These are phyloP conservation scores for Curvularia sp. DNA, from an alignment of 2,329 filamentous ascomycete genomes.

Conservation along the genomic window DNA sequence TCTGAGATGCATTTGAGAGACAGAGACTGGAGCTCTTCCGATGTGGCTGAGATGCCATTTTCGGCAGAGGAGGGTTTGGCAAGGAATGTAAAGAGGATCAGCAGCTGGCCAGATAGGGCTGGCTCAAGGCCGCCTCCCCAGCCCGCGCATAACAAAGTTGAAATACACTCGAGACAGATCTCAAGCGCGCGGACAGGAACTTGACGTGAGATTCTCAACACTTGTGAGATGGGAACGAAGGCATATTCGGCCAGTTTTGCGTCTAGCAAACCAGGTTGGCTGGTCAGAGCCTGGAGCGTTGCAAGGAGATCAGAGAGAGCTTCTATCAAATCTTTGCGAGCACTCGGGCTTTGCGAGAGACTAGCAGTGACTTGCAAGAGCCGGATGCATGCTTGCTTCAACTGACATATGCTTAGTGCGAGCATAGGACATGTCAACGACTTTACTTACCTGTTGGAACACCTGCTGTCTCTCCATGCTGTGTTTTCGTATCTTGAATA, in stretches of 20 bases:
- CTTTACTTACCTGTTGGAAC: slow-evolving; percentile 48
- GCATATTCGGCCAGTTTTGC: slow-evolving; percentile 89
- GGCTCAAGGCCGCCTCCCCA: slow-evolving; percentile 77
- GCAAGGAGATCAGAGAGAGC: slow-evolving; percentile 57
- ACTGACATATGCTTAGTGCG: slow-evolving; percentile 44
- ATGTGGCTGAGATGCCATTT: slow-evolving; percentile 56
- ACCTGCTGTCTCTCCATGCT: slow-evolving; percentile 49
- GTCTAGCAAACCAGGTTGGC: slow-evolving; percentile 63
- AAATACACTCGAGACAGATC: slow-evolving; percentile 75
- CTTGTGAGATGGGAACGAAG: slow-evolving; percentile 89
- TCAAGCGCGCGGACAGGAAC: slow-evolving; percentile 78
- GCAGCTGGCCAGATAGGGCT: slow-evolving; percentile 79
- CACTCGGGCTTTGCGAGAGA: slow-evolving; percentile 56
- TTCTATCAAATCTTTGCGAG: slow-evolving; percentile 56
- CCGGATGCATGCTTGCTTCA: slow-evolving; percentile 66
- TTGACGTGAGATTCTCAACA: slow-evolving; percentile 77
- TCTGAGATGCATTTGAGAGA: slow-evolving; percentile 73
- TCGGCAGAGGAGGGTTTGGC: slow-evolving; percentile 71
- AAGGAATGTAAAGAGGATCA: slow-evolving; percentile 83
- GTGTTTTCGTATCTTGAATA: not conserved
- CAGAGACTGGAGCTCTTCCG: slow-evolving; percentile 77
- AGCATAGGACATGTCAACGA: not conserved
- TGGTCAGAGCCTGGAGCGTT: slow-evolving; percentile 46
- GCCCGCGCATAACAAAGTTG: slow-evolving; percentile 74
- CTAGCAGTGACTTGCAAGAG: slow-evolving; percentile 62